Conservation (phyloP, 345 rosid species). For the Mangifera indica region DNA sequence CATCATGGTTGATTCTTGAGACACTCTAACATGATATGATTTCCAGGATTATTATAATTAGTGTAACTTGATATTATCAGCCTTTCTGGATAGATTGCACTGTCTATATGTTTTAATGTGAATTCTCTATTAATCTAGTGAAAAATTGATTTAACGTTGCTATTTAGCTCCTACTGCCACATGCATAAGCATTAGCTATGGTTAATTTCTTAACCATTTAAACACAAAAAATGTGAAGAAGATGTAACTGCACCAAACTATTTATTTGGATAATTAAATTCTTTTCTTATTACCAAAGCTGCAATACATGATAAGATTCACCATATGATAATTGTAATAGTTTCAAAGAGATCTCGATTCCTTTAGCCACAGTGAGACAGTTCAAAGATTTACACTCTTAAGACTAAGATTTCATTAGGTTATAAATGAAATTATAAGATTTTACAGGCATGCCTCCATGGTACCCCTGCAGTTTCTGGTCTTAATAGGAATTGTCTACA, state of each 20-base stretch:
- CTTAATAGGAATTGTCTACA: background rate
- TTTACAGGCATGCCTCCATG: background rate
- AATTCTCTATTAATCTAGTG: background rate
- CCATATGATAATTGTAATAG: background rate
- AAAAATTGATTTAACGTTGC: background rate
- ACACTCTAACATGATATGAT: background rate
- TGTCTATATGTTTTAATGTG: background rate
- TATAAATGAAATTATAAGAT: background rate
- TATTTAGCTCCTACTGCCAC: background rate
- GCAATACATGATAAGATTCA: background rate
- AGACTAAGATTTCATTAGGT: background rate
- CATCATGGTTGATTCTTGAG: background rate
- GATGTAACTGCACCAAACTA: background rate
- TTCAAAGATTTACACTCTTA: background rate
- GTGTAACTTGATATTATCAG: constrained; percentile 2
- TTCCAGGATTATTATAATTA: background rate
- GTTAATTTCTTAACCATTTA: background rate
- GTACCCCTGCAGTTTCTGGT: background rate
- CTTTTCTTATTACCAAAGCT: background rate
- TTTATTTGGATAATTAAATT: constrained; percentile 3
- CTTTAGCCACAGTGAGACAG: constrained; percentile 9
- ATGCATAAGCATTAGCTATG: background rate
- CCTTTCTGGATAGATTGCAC: background rate
- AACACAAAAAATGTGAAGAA: background rate
- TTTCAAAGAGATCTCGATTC: background rate